These are phyloP conservation scores for Termitomyces sp. DNA, from an alignment of 768 basidiomycete species.

Conservation along the genomic window DNA sequence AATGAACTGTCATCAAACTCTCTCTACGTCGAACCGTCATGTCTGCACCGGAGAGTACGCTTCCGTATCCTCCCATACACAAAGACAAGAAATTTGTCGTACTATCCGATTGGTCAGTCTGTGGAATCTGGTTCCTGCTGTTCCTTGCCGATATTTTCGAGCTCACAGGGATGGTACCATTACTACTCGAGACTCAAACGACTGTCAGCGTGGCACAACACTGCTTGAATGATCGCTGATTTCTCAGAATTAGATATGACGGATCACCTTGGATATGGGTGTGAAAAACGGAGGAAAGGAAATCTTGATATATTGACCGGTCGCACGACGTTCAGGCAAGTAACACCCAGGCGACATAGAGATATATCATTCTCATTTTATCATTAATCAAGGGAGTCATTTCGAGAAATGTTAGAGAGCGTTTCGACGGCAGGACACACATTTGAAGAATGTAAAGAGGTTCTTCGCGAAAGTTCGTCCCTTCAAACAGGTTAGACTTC, in stretches of 20 bases:
- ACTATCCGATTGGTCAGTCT: constrained; percentile 83
- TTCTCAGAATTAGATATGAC: constrained; percentile 63
- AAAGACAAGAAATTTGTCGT: constrained; percentile 81
- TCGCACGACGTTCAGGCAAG: constrained; percentile 64
- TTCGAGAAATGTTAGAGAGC: constrained; percentile 82
- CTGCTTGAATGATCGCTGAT: not conserved
- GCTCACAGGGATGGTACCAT: constrained; percentile 84
- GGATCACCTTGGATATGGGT: constrained; percentile 87
- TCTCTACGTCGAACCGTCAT: constrained; percentile 7
- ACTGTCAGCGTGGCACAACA: constrained; percentile 50
- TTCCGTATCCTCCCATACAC: constrained; percentile 81
- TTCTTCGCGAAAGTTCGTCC: constrained; percentile 61
- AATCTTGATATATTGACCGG: constrained; percentile 74
- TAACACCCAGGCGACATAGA: constrained; percentile 2
- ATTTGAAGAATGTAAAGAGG: constrained; percentile 83
- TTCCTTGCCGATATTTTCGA: constrained; percentile 3
- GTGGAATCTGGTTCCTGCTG: not conserved
- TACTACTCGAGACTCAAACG: constrained; percentile 90
- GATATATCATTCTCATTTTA: not conserved
- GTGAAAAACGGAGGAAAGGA: constrained; percentile 63
- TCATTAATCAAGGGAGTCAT: constrained; percentile 68
- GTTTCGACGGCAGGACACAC: constrained; percentile 70
- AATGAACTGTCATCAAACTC: not conserved
- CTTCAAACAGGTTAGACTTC: constrained; percentile 2
- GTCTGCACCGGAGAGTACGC: constrained; percentile 53